Conservation (phyloP, 2,329 filamentous ascomycete species). For the Scedosporium boydii region DNA sequence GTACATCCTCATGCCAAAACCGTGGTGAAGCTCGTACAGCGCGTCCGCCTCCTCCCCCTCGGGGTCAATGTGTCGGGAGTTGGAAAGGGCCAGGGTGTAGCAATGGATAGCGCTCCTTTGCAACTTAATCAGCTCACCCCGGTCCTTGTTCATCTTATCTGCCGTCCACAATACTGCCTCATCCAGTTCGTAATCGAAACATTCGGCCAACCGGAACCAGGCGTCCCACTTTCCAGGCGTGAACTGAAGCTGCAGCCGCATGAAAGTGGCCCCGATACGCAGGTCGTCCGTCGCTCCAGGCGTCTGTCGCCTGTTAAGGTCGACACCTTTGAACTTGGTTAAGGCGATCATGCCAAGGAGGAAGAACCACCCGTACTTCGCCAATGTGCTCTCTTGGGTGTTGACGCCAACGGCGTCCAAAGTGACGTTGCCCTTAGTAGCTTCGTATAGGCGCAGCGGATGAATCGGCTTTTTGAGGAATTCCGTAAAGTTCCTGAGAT, state of each 20-base stretch:
- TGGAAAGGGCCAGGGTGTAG: constrained; percentile 52
- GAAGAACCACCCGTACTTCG: constrained; percentile 85
- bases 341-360: constrained; percentile 80
- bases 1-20: constrained; percentile 53
- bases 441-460: constrained; percentile 67
- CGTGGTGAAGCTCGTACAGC: constrained; percentile 49
- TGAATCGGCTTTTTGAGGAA: constrained; percentile 80
- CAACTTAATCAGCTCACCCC: constrained; percentile 61
- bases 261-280: constrained; percentile 69
- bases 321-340: constrained; percentile 68
- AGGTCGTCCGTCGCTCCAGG: constrained; percentile 76
- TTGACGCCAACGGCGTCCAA: constrained; percentile 64
- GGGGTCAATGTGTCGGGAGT: constrained; percentile 36
- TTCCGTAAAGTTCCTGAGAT: constrained; percentile 71
- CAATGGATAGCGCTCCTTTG: constrained; percentile 79
- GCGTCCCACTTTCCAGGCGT: constrained; percentile 77
- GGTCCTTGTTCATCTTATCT: constrained; percentile 82
- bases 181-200: constrained; percentile 79
- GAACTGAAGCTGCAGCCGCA: constrained; percentile 75
- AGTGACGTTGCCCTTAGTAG: constrained; percentile 67
- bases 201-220: constrained; percentile 82
- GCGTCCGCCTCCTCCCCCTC: constrained; percentile 36
- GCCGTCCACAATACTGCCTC: constrained; percentile 82
- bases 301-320: constrained; percentile 63
- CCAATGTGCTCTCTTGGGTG: constrained; percentile 59